phyloP scores from a whole-genome alignment of 2,329 filamentous ascomycete genomes.

The Diplocarpon rosae region DNA sequence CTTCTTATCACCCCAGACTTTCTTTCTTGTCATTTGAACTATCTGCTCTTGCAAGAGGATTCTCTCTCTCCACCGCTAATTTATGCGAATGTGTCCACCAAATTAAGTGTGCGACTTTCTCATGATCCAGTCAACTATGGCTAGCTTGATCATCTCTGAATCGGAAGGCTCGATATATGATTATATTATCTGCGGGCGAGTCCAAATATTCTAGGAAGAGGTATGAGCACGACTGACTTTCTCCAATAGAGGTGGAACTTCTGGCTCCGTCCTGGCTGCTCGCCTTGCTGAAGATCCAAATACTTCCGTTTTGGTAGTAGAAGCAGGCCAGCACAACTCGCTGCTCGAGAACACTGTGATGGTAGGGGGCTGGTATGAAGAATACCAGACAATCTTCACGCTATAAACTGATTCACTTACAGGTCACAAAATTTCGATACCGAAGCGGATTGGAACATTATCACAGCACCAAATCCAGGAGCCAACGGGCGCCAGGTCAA shows the following conservation, averaged over 20 bases:
- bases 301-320: constrained; percentile 36
- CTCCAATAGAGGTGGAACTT: constrained; percentile 32
- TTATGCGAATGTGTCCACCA: too few species aligned
- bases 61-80: too few species aligned
- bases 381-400: not conserved
- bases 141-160: constrained; percentile 8
- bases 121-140: too few species aligned
- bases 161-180: constrained; percentile 15
- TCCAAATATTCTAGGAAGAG: too few species aligned
- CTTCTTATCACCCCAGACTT: too few species aligned
- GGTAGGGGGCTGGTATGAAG: constrained; percentile 34
- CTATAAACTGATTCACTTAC: not conserved
- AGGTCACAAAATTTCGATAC: constrained; percentile 37
- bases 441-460: constrained; percentile 41
- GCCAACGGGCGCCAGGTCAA: constrained; percentile 36
- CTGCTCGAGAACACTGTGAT: constrained; percentile 40
- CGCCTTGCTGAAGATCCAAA: constrained; percentile 41
- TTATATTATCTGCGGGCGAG: constrained; percentile 23
- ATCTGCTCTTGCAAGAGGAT: too few species aligned
- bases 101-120: too few species aligned
- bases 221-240: constrained; percentile 1
- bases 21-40: too few species aligned
- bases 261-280: constrained; percentile 39
- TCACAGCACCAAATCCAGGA: constrained; percentile 30
- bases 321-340: constrained; percentile 35